A percentile compares a stretch with the other conserved stretches of the same genome.
Conservation (phyloP, 1,284 basidiomycete genomes). For the Filobasidium uniguttulatum region DNA sequence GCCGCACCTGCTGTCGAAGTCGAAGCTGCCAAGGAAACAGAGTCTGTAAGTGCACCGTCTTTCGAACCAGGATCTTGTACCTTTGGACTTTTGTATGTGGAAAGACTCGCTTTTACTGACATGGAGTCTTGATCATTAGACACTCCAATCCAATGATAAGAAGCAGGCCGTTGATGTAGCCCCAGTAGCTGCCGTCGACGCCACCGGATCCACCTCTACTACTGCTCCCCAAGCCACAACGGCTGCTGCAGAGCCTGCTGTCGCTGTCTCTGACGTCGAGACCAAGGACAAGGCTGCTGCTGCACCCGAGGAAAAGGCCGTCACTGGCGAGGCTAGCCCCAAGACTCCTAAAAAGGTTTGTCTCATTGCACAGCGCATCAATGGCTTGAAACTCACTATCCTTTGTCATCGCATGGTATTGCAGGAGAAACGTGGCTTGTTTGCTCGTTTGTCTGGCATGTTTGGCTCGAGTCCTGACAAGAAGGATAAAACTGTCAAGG, state of each 20-base stretch:
- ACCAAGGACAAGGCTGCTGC: neutral
- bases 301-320: no score
- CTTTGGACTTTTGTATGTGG: no score
- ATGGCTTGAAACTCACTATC: neutral
- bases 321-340: neutral
- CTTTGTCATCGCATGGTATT: neutral
- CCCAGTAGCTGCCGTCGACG: no score
- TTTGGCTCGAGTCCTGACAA: conserved; percentile 3
- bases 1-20: neutral
- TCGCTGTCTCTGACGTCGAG: neutral
- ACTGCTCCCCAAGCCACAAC: no score
- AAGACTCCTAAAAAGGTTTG: conserved; percentile 4
- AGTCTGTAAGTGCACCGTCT: no score
- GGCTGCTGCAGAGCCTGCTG: neutral
- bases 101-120: no score
- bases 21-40: no score
- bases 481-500: conserved; percentile 2
- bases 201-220: no score
- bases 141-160: no score
- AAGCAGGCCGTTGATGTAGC: neutral
- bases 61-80: no score
- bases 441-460: conserved; percentile 10
- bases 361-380: neutral
- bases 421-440: conserved; percentile 3
- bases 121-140: no score